These are phyloP conservation scores for Kurtzmaniella quercitrusa DNA, from an alignment of 1,139 yeast genomes.

Conservation along the genomic window DNA sequence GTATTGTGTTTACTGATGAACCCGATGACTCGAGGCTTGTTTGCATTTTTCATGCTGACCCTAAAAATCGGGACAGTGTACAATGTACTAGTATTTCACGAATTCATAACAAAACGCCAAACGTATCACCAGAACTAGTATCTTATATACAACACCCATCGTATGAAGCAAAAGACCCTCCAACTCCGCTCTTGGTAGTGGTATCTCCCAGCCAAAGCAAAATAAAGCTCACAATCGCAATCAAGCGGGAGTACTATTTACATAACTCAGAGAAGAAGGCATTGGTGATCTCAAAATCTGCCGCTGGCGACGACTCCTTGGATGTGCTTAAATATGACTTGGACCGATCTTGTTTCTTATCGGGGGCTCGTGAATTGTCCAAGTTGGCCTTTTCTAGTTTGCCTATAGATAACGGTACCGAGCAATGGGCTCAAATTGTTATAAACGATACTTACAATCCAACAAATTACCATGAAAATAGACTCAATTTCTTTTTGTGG, in stretches of 20 bases:
- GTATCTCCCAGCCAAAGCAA: conserved; percentile 19
- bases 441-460: conserved; percentile 28
- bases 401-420: conserved; percentile 20
- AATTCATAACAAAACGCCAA: background rate
- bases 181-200: conserved; percentile 25
- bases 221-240: conserved; percentile 25
- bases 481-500: conserved; percentile 29
- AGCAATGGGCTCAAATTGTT: conserved; percentile 21
- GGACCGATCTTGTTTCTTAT: background rate
- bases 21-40: background rate
- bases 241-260: conserved; percentile 12
- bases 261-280: conserved; percentile 11
- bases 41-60: background rate
- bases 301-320: conserved; percentile 10
- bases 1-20: conserved; percentile 4
- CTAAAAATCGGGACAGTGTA: background rate
- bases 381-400: conserved; percentile 22
- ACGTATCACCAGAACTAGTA: background rate
- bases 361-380: conserved; percentile 12
- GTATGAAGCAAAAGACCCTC: conserved; percentile 3
- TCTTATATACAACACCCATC: conserved; percentile 5
- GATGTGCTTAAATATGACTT: conserved; percentile 10
- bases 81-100: background rate
- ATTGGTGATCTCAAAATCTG: conserved; percentile 26
- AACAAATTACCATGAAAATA: conserved; percentile 14